Percentiles rank a stretch among this genome's conserved stretches.
Conservation (phyloP, 352 stramenopile species). For the Globisporangium nagaii region DNA sequence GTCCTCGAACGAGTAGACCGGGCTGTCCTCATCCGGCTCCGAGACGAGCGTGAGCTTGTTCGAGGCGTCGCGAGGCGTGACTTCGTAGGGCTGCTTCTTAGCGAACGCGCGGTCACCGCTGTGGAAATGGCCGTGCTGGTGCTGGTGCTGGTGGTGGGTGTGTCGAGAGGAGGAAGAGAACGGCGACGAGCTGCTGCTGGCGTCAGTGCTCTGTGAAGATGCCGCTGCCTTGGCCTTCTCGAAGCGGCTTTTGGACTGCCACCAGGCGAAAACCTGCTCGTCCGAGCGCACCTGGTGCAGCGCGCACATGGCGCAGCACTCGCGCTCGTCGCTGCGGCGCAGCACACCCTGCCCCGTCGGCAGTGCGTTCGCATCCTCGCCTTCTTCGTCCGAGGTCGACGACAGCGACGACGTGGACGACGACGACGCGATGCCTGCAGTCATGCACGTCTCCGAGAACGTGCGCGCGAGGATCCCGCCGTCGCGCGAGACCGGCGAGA, state of each 20-base stretch:
- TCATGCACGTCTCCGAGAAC: conserved; percentile 7
- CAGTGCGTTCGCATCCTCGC: neutral
- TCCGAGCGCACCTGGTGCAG: conserved; percentile 5
- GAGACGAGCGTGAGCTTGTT: neutral
- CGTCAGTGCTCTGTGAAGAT: neutral
- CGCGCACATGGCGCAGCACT: conserved; percentile 8
- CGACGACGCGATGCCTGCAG: neutral
- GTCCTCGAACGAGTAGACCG: neutral
- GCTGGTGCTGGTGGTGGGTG: neutral
- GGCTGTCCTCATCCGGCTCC: neutral
- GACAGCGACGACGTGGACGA: neutral
- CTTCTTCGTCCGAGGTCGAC: conserved; percentile 3
- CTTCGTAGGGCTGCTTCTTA: neutral
- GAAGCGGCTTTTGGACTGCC: conserved; percentile 5
- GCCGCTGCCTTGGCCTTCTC: neutral
- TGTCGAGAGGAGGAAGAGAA: neutral
- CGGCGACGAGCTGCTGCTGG: neutral
- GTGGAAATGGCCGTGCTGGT: neutral
- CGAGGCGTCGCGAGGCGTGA: neutral
- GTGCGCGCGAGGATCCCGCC: conserved; percentile 1
- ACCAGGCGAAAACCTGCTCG: conserved; percentile 5
- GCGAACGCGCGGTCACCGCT: neutral
- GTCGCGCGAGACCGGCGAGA: conserved; percentile 3
- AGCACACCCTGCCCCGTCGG: neutral
- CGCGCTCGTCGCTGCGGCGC: neutral